Base-by-base conservation (phyloP, 1,284 basidiomycete genomes). In the Stygiomarasmius scandens region DNA sequence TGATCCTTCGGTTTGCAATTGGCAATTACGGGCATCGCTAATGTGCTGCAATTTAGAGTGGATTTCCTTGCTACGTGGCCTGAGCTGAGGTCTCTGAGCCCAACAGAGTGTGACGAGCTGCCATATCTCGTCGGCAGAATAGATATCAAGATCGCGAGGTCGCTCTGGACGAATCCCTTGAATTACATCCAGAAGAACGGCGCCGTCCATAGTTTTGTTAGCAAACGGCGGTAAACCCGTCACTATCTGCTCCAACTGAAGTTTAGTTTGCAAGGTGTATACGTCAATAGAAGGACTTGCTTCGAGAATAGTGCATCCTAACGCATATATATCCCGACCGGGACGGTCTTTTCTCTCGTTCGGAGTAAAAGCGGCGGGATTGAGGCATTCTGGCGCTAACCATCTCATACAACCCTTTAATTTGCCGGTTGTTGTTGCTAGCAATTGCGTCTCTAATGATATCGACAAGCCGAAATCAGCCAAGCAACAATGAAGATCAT, bases 381-480 rank as follows among this genome's bases (percentile, higher is more conserved):
- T 25, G 19, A 58, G 24, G 29, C 38, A 20, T 36, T 58, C 57
- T 23, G 57, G 57, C 4, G 57, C 57, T 16, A 58, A n/a, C 57
- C 57, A 58, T 2, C 57, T 27, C 9, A 51, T 4, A 6, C 32
- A 20, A 5, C 57, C 57, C 4, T 47, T 24, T n/a, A n/a, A 8
- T 32, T 29, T 12, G 22, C 34, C 38, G 2, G 58, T 47, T n/a
- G 54, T 46, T 5, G 27, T 32, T 32, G 29, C 29, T 12, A 32
- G 5, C 29, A 32, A 6, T 32, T 32, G 29, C 5, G 29, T 48
- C 23, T 56, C 49, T 16, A 41, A 25, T 14, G 52, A 19, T 20
- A 52, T n/a, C 9, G 58, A 47, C 34, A 56, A 47, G 3, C 58
- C 58, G 29, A 59, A 56, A 47, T 59, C 58, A 2, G 58, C 54